A percentile compares a stretch with the other conserved stretches of the same genome.
Evolutionary conservation across 177 flowering plant genomes (phyloP).

Genomic region (Tripterygium wilfordii): DNA sequence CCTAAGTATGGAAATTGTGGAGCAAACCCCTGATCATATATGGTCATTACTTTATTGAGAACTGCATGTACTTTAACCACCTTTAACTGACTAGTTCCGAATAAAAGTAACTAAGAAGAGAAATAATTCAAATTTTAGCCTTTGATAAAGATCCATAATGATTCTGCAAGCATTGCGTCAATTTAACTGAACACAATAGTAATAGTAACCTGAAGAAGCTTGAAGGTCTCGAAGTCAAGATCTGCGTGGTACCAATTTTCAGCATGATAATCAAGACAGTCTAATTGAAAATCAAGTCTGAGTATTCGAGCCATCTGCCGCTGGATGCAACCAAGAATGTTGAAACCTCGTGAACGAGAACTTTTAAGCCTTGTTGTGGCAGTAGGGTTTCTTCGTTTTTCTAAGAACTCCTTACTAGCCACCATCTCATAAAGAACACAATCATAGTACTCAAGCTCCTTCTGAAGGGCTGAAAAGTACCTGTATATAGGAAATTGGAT

Average conservation of each 20-base stretch:
- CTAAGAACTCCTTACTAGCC: conserved; percentile 84
- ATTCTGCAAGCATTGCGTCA: neutral
- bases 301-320: conserved; percentile 82
- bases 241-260: conserved; percentile 94
- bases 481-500: conserved; percentile 25
- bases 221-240: conserved; percentile 91
- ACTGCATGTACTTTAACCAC: too few species aligned
- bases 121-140: too few species aligned
- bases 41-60: too few species aligned
- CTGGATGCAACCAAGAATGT: conserved; percentile 80
- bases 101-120: neutral
- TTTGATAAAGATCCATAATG: too few species aligned
- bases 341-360: conserved; percentile 69
- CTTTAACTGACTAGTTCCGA: too few species aligned
- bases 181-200: neutral
- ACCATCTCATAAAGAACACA: conserved; percentile 98
- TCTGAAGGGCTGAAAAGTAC: conserved; percentile 73
- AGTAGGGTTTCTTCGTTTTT: conserved; percentile 44
- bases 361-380: conserved; percentile 42
- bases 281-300: conserved; percentile 84
- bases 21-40: too few species aligned
- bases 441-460: conserved; percentile 77
- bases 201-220: conserved; percentile 68
- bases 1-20: too few species aligned
- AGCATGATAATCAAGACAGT: conserved; percentile 79